phyloP scores from a whole-genome alignment of 208 protist genomes.

The Leishmania lainsoni region DNA sequence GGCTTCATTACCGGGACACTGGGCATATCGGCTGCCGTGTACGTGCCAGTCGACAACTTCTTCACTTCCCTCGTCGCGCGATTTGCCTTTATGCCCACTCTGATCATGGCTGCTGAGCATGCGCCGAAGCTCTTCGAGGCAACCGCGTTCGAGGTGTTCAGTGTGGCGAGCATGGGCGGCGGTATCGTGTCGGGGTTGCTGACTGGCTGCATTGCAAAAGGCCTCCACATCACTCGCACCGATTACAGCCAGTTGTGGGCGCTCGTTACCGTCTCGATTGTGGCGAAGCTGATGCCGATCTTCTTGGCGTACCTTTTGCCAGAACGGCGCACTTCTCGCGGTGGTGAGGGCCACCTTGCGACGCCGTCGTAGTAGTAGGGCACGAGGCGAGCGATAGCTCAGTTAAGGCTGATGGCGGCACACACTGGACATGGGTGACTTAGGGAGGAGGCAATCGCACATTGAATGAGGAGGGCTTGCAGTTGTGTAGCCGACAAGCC shows the following conservation, averaged over 20 bases:
- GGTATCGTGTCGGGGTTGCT: slow-evolving; percentile 40
- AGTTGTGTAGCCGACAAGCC: not conserved
- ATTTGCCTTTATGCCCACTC: slow-evolving; percentile 63
- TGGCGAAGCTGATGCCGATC: slow-evolving; percentile 50
- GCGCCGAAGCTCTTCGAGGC: slow-evolving; percentile 52
- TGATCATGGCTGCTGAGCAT: slow-evolving; percentile 56
- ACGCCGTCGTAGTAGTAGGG: not conserved
- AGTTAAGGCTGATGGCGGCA: not conserved
- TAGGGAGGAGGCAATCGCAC: not conserved
- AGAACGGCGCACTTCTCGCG: slow-evolving; percentile 10
- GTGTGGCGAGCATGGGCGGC: slow-evolving; percentile 40
- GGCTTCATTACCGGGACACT: slow-evolving; percentile 37
- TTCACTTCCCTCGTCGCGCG: slow-evolving; percentile 43
- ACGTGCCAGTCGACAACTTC: slow-evolving; percentile 55
- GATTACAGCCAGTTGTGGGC: slow-evolving; percentile 38
- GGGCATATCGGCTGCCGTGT: slow-evolving; percentile 28
- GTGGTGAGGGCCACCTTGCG: not conserved
- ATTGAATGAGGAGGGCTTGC: not conserved
- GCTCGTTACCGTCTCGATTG: slow-evolving; percentile 35
- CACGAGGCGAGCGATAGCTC: not conserved
- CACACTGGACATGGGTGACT: not conserved
- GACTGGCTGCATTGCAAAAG: slow-evolving; percentile 32
- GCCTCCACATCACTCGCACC: slow-evolving; percentile 26
- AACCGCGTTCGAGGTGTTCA: slow-evolving; percentile 55
- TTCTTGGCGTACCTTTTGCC: slow-evolving; percentile 46